Evolutionary conservation across 2,329 filamentous ascomycete species (phyloP).

Genomic region (Triangularia setosa): DNA sequence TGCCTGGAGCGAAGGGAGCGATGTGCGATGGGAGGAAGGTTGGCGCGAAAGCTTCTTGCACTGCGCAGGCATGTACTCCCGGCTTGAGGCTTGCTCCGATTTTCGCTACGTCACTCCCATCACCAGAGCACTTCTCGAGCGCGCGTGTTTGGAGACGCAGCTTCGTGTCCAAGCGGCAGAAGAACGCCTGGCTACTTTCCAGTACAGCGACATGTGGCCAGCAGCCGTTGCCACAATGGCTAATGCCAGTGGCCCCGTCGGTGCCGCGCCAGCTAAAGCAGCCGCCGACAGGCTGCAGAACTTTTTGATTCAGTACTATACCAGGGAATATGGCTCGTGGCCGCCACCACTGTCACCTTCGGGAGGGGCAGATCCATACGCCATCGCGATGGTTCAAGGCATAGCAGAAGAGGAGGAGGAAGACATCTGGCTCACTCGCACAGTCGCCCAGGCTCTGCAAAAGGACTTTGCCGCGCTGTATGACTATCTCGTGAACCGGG

Average conservation of each 20-base stretch:
- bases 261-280: conserved; percentile 41
- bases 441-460: conserved; percentile 54
- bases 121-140: conserved; percentile 59
- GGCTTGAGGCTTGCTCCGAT: conserved; percentile 50
- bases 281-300: conserved; percentile 57
- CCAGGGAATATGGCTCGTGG: conserved; percentile 56
- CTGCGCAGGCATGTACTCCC: conserved; percentile 59
- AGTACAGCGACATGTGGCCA: conserved; percentile 60
- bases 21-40: conserved; percentile 61
- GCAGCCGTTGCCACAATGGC: conserved; percentile 30
- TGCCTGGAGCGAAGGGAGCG: conserved; percentile 61
- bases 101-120: conserved; percentile 57
- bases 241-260: conserved; percentile 29
- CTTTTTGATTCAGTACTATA: conserved; percentile 59
- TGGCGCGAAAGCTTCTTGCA: conserved; percentile 67
- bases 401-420: conserved; percentile 34
- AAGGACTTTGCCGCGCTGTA: conserved; percentile 66
- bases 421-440: conserved; percentile 59
- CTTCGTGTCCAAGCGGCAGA: conserved; percentile 60
- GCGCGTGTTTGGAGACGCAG: conserved; percentile 58
- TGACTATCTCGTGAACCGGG: conserved; percentile 65
- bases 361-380: conserved; percentile 8
- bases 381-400: conserved; percentile 16
- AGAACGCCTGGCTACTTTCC: conserved; percentile 56
- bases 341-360: conserved; percentile 42